Conservation (phyloP, 2,329 filamentous ascomycete genomes). For the Talaromyces sp. region DNA sequence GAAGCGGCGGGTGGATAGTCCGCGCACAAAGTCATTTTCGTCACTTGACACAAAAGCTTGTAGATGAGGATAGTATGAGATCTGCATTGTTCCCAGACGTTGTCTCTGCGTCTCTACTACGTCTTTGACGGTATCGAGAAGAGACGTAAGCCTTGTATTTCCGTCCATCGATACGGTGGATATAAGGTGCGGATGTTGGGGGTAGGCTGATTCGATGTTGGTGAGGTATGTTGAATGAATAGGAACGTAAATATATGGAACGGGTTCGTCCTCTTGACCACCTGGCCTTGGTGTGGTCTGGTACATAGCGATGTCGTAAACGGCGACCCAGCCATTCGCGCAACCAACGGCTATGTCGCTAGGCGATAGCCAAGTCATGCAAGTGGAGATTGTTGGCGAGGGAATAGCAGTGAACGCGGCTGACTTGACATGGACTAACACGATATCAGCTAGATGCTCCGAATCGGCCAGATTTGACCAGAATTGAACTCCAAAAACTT, state of each 20-base stretch:
- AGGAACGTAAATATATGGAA: constrained; percentile 36
- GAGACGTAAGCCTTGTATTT: constrained; percentile 52
- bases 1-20: constrained; percentile 51
- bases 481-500: constrained; percentile 14
- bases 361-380: constrained; percentile 55
- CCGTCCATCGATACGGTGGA: constrained; percentile 55
- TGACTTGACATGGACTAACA: constrained; percentile 41
- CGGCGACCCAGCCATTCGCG: constrained; percentile 54
- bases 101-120: constrained; percentile 46
- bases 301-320: constrained; percentile 47
- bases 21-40: constrained; percentile 51
- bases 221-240: constrained; percentile 39
- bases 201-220: constrained; percentile 49
- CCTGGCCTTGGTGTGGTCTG: constrained; percentile 2
- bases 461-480: neutral
- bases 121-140: constrained; percentile 47
- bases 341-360: constrained; percentile 54
- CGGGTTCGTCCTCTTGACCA: constrained; percentile 18
- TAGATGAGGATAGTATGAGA: constrained; percentile 55
- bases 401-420: constrained; percentile 49
- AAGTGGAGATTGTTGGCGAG: constrained; percentile 54
- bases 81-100: constrained; percentile 47
- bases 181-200: constrained; percentile 51
- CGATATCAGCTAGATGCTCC: neutral
- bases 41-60: constrained; percentile 55